Conservation (phyloP, 2,329 filamentous ascomycete species). For the Lasiodiplodia hormozganensis region DNA sequence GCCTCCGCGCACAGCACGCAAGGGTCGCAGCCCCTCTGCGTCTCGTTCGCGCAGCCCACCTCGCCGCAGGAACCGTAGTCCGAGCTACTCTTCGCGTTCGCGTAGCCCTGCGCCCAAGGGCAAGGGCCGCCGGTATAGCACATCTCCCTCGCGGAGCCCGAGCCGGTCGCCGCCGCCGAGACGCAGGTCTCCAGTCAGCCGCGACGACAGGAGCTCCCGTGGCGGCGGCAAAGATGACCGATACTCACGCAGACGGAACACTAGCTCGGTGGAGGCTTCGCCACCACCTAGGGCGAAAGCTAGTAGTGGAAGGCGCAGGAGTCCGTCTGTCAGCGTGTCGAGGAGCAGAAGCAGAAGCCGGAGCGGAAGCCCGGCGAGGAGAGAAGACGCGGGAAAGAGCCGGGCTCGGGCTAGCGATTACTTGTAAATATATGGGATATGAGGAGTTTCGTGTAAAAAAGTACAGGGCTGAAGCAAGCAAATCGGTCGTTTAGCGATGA, state of each 20-base stretch:
- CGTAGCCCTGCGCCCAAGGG: constrained; percentile 25
- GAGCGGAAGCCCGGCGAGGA: constrained; percentile 30
- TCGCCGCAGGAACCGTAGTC: constrained; percentile 26
- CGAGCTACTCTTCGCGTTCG: constrained; percentile 26
- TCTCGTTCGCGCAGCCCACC: constrained; percentile 28
- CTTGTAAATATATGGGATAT: constrained; percentile 30
- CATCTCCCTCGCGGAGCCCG: constrained; percentile 10
- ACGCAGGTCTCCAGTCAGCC: constrained; percentile 17
- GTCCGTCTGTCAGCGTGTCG: constrained; percentile 14
- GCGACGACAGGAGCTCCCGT: not conserved
- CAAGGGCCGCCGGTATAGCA: constrained; percentile 19
- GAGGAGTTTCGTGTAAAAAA: constrained; percentile 1
- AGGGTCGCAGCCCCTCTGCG: constrained; percentile 19
- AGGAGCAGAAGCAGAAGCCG: constrained; percentile 30
- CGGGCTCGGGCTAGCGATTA: constrained; percentile 40
- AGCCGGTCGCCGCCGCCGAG: constrained; percentile 28
- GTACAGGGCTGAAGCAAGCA: not conserved
- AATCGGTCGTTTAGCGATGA: not conserved
- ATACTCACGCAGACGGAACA: constrained; percentile 24
- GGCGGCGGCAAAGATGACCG: not conserved
- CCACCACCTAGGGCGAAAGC: constrained; percentile 27
- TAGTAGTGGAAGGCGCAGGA: constrained; percentile 7
- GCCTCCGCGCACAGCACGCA: constrained; percentile 24
- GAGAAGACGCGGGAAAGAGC: constrained; percentile 31
- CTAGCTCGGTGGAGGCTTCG: constrained; percentile 29